phyloP scores from a whole-genome alignment of 805 yeast genomes.

The Scheffersomyces spartinae region DNA sequence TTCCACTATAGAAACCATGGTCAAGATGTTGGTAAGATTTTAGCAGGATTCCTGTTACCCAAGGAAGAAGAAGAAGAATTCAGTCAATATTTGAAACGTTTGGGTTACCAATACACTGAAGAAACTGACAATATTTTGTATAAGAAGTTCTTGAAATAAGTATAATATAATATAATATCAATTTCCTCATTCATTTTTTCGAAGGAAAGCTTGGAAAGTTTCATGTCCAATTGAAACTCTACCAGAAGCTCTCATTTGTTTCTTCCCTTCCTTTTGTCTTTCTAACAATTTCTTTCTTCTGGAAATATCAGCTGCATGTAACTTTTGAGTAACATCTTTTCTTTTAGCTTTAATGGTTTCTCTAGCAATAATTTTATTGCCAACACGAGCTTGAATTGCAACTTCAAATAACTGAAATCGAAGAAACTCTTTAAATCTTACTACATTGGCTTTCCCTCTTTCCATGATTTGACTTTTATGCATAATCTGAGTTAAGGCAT shows the following conservation, averaged over 20 bases:
- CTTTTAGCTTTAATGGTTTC: constrained; percentile 90
- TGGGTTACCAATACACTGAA: constrained; percentile 69
- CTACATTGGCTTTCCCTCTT: constrained; percentile 74
- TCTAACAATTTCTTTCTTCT: constrained; percentile 80
- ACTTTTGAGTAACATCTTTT: constrained; percentile 86
- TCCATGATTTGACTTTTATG: constrained; percentile 67
- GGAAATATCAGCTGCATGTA: constrained; percentile 89
- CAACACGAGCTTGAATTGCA: constrained; percentile 81
- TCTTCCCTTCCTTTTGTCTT: constrained; percentile 91
- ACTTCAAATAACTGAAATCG: constrained; percentile 84
- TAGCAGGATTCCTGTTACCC: constrained; percentile 86
- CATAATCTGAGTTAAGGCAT: constrained; percentile 86
- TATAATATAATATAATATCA: no score
- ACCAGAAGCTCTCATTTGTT: constrained; percentile 69
- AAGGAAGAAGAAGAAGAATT: constrained; percentile 53
- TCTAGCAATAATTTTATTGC: constrained; percentile 70
- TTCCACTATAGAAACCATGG: constrained; percentile 98
- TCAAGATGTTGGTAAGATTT: constrained; percentile 83
- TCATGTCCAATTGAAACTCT: constrained; percentile 68
- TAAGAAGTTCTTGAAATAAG: constrained; percentile 59
- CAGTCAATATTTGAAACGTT: constrained; percentile 50
- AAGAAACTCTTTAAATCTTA: constrained; percentile 67
- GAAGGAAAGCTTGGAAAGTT: constrained; percentile 79
- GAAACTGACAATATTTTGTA: constrained; percentile 86
- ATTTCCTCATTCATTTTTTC: no score